Evolutionary conservation across 768 basidiomycete species (phyloP).

Genomic region (Xerocomus spinulosus): DNA sequence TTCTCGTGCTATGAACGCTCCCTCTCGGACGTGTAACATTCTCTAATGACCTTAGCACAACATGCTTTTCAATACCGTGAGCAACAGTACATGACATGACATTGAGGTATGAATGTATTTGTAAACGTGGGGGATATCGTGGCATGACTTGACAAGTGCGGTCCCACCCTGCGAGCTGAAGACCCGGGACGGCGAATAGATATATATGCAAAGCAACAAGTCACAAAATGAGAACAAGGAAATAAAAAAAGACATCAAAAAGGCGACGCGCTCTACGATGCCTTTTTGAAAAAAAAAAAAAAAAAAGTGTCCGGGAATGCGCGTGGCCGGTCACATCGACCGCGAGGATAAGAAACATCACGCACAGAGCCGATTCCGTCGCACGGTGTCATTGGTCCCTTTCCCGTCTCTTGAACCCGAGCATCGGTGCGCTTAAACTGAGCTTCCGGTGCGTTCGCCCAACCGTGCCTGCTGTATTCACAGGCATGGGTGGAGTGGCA

Average conservation of each 20-base stretch:
- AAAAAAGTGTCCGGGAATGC: not conserved
- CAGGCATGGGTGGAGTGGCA: slow-evolving; percentile 17
- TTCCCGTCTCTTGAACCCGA: slow-evolving; percentile 52
- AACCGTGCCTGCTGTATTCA: slow-evolving; percentile 19
- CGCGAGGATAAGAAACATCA: not conserved
- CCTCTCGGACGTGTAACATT: slow-evolving; percentile 10
- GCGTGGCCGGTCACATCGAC: not conserved
- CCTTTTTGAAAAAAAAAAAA: too few species aligned
- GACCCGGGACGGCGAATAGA: not conserved
- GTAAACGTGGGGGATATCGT: slow-evolving; percentile 16
- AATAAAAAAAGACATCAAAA: slow-evolving; percentile 14
- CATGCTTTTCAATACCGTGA: slow-evolving; percentile 17
- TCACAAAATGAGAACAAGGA: not conserved
- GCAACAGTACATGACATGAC: slow-evolving; percentile 22
- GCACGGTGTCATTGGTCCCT: slow-evolving; percentile 34
- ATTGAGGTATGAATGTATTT: slow-evolving; percentile 19
- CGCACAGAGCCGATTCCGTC: not conserved
- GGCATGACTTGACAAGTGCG: slow-evolving; percentile 12
- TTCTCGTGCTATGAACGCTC: not conserved
- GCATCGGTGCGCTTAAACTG: slow-evolving; percentile 59
- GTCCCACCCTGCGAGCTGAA: slow-evolving; percentile 10
- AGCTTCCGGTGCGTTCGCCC: slow-evolving; percentile 53
- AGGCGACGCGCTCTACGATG: not conserved
- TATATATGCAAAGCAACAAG: slow-evolving; percentile 6
- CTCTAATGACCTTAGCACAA: slow-evolving; percentile 2